Percentiles rank a stretch among this genome's conserved stretches.
Conservation (phyloP, 2,329 filamentous ascomycete species). For the Diplocarpon mali region DNA sequence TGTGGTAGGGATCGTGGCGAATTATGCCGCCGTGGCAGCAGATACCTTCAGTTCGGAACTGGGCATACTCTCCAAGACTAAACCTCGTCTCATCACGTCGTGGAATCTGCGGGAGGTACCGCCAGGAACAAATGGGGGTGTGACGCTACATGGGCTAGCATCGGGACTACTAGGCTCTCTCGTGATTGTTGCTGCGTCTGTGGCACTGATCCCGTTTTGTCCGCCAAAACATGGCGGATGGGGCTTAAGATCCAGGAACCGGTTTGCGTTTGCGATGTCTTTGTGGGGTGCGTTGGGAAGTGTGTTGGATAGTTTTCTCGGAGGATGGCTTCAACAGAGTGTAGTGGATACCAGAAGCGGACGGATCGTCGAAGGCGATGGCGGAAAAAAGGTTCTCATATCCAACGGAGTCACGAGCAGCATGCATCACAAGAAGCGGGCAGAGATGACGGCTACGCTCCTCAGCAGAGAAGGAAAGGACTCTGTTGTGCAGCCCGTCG, state of each 20-base stretch:
- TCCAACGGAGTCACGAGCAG: conserved; percentile 24
- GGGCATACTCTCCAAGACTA: conserved; percentile 68
- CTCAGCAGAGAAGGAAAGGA: conserved; percentile 34
- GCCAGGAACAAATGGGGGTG: conserved; percentile 85
- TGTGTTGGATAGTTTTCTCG: conserved; percentile 77
- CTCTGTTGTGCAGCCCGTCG: conserved; percentile 31
- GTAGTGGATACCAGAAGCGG: conserved; percentile 75
- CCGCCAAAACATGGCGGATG: conserved; percentile 31
- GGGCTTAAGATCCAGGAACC: conserved; percentile 40
- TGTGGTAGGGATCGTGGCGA: conserved; percentile 56
- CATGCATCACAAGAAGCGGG: conserved; percentile 26
- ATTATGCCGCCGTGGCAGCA: conserved; percentile 84
- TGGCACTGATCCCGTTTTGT: conserved; percentile 61
- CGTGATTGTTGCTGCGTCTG: conserved; percentile 50
- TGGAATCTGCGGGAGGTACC: conserved; percentile 67
- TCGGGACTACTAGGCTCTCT: conserved; percentile 67
- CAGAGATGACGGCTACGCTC: conserved; percentile 32
- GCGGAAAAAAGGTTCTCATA: conserved; percentile 50
- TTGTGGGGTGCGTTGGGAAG: conserved; percentile 70
- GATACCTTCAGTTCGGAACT: conserved; percentile 95
- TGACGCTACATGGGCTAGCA: conserved; percentile 61
- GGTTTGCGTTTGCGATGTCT: conserved; percentile 45
- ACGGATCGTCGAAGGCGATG: conserved; percentile 80
- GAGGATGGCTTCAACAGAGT: conserved; percentile 73
- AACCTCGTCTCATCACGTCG: conserved; percentile 79